A percentile compares a stretch with the other conserved stretches of the same genome.
These are phyloP conservation scores for Ogataea thermomethanolica DNA, from an alignment of 805 yeast genomes.

Conservation along the genomic window DNA sequence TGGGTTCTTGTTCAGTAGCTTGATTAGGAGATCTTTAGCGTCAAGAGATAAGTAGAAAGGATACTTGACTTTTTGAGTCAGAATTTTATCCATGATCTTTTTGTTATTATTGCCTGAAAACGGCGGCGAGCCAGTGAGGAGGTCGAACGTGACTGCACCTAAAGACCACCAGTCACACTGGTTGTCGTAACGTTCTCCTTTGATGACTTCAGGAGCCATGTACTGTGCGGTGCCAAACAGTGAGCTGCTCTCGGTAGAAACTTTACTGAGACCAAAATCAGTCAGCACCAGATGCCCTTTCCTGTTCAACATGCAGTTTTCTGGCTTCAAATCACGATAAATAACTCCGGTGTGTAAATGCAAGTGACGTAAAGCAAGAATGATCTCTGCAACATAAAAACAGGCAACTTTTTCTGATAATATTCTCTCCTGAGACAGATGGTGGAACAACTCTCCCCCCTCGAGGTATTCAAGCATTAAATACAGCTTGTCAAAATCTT, in stretches of 20 bases:
- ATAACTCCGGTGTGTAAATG: constrained; percentile 73
- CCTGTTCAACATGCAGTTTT: constrained; percentile 74
- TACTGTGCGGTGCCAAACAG: constrained; percentile 78
- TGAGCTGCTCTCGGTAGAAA: constrained; percentile 44
- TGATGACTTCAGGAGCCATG: constrained; percentile 86
- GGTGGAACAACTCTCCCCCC: constrained; percentile 82
- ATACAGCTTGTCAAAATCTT: constrained; percentile 73
- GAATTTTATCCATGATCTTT: constrained; percentile 70
- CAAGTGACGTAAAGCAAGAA: constrained; percentile 70
- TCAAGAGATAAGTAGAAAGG: constrained; percentile 78
- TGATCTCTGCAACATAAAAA: constrained; percentile 77
- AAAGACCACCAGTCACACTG: constrained; percentile 91
- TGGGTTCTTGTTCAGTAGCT: constrained; percentile 68
- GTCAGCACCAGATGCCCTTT: constrained; percentile 80
- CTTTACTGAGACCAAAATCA: constrained; percentile 77
- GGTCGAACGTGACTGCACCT: constrained; percentile 76
- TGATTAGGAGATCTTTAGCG: constrained; percentile 69
- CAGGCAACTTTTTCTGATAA: constrained; percentile 64
- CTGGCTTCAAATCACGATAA: constrained; percentile 86
- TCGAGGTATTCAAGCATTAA: constrained; percentile 76
- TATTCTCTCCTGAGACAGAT: constrained; percentile 46
- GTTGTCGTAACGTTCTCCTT: constrained; percentile 72
- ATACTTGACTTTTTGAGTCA: constrained; percentile 57
- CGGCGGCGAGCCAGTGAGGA: constrained; percentile 85
- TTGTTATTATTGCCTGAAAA: constrained; percentile 81